A percentile compares a stretch with the other conserved stretches of the same genome.
phyloP scores from a whole-genome alignment of 495 filamentous ascomycete genomes.

The Glonium stellatum region DNA sequence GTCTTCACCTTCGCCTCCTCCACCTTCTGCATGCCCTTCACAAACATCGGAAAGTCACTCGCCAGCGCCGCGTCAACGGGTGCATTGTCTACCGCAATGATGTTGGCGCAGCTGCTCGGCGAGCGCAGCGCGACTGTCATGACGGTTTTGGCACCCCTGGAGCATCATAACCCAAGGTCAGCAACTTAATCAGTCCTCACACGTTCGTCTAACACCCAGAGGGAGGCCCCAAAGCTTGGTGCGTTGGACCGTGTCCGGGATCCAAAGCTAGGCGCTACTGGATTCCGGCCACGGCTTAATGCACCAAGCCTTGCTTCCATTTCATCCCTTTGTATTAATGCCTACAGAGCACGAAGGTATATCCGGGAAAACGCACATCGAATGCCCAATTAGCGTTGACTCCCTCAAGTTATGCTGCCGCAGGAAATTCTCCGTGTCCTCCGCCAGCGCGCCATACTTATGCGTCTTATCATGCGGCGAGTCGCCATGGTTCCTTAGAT shows the following conservation, averaged over 20 bases:
- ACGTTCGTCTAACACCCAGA: no score
- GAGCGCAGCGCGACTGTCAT: constrained; percentile 76
- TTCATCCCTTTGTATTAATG: no score
- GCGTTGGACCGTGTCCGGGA: no score
- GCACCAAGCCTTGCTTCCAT: no score
- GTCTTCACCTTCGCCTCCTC: constrained; percentile 58
- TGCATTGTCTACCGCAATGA: constrained; percentile 89
- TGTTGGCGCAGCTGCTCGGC: constrained; percentile 54
- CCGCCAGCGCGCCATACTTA: constrained; percentile 79
- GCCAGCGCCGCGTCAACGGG: constrained; percentile 70
- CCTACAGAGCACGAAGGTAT: background rate
- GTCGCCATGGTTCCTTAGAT: constrained; percentile 91
- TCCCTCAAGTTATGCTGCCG: constrained; percentile 60
- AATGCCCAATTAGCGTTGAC: constrained; percentile 82
- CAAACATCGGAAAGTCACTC: constrained; percentile 71
- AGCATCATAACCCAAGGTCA: constrained; percentile 40
- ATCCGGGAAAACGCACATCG: constrained; percentile 53
- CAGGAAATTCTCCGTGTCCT: constrained; percentile 80
- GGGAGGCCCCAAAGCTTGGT: no score
- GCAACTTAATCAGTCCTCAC: background rate
- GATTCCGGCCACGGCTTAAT: no score
- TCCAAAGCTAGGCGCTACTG: no score
- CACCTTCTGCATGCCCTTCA: constrained; percentile 77
- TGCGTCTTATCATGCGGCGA: constrained; percentile 71
- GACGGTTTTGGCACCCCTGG: constrained; percentile 74